phyloP scores from a whole-genome alignment of 2,329 filamentous ascomycete genomes.

The Pseudocercospora crystallina region DNA sequence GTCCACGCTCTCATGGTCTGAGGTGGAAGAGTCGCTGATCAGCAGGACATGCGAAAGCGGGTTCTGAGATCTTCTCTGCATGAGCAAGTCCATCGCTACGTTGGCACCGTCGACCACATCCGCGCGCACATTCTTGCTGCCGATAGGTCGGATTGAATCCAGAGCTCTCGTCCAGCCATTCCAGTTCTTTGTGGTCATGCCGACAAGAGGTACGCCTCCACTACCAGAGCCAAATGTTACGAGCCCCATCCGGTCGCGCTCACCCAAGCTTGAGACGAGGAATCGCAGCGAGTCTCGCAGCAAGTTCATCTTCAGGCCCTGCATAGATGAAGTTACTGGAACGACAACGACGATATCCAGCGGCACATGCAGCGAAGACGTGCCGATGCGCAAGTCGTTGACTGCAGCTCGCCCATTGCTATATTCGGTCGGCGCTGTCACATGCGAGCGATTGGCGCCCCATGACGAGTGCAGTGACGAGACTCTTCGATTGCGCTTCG shows the following conservation, averaged over 20 bases:
- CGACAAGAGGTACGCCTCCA: slow-evolving; percentile 91
- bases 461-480: slow-evolving; percentile 82
- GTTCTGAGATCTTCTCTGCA: slow-evolving; percentile 96
- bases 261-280: slow-evolving; percentile 83
- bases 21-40: slow-evolving; percentile 95
- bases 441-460: slow-evolving; percentile 76
- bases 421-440: slow-evolving; percentile 90
- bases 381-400: slow-evolving; percentile 47
- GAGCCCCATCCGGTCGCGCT: slow-evolving; percentile 92
- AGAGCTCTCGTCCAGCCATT: slow-evolving; percentile 85
- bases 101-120: slow-evolving; percentile 98
- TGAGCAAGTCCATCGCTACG: slow-evolving; percentile 95
- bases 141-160: slow-evolving; percentile 84
- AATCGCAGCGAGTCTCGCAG: slow-evolving; percentile 90
- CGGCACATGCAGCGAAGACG: slow-evolving; percentile 73
- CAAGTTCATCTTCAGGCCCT: slow-evolving; percentile 96
- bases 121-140: slow-evolving; percentile 92
- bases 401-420: slow-evolving; percentile 60
- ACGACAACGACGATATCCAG: slow-evolving; percentile 96
- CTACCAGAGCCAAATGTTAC: slow-evolving; percentile 95
- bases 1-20: slow-evolving; percentile 91
- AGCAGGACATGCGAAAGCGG: slow-evolving; percentile 92
- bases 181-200: slow-evolving; percentile 97
- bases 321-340: slow-evolving; percentile 97
- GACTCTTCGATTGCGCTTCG: slow-evolving; percentile 61